Evolutionary conservation across 495 filamentous ascomycete genomes (phyloP).

Genomic region (Aspergillus saccharolyticus): DNA sequence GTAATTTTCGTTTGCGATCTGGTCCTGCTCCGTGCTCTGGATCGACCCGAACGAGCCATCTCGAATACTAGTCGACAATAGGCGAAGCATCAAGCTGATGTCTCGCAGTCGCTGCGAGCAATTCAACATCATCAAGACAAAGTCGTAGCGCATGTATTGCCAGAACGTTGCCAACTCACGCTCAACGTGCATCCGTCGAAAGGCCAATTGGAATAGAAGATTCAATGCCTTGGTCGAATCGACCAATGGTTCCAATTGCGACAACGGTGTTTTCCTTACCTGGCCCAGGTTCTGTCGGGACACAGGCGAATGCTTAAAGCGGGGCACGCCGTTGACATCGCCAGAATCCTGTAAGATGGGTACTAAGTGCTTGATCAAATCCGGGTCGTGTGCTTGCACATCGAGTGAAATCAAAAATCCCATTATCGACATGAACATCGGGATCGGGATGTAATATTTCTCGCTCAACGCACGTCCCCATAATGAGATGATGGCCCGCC

Average conservation of each 20-base stretch:
- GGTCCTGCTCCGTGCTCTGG: slow-evolving; percentile 44
- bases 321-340: slow-evolving; percentile 53
- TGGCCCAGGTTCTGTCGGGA: slow-evolving; percentile 35
- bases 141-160: slow-evolving; percentile 55
- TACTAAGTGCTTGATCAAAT: slow-evolving; percentile 50
- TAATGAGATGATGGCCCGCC: slow-evolving; percentile 47
- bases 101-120: slow-evolving; percentile 53
- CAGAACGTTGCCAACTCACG: slow-evolving; percentile 51
- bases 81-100: slow-evolving; percentile 51
- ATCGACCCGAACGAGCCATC: slow-evolving; percentile 57
- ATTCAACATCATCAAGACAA: slow-evolving; percentile 60
- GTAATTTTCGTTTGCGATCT: slow-evolving; percentile 51
- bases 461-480: slow-evolving; percentile 61
- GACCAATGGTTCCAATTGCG: slow-evolving; percentile 45
- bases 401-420: slow-evolving; percentile 50
- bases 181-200: slow-evolving; percentile 39
- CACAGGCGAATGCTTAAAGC: slow-evolving; percentile 43
- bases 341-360: slow-evolving; percentile 50
- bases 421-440: slow-evolving; percentile 53
- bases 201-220: slow-evolving; percentile 54
- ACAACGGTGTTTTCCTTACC: slow-evolving; percentile 37
- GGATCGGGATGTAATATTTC: slow-evolving; percentile 52
- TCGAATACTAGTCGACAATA: slow-evolving; percentile 57
- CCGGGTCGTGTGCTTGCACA: slow-evolving; percentile 35
- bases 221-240: slow-evolving; percentile 53